phyloP scores from a whole-genome alignment of 176 grass and related monocot genomes.

The Triticum dicoccoides region DNA sequence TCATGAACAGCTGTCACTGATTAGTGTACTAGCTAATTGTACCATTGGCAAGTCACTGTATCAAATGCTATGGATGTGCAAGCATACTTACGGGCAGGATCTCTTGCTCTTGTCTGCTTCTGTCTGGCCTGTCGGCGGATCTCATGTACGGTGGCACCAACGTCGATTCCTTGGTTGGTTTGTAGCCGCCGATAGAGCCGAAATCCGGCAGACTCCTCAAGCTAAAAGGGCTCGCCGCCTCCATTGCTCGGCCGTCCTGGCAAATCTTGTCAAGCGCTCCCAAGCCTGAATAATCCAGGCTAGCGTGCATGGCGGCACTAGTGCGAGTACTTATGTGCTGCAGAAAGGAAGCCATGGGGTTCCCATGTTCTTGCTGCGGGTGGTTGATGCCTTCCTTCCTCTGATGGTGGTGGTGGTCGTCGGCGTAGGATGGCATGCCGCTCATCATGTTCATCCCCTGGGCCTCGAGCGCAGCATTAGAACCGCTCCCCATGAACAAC shows the following conservation, averaged over 20 bases:
- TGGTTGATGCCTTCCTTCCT: conserved; percentile 23
- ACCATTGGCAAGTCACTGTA: background rate
- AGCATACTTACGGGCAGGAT: conserved; percentile 48
- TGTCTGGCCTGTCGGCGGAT: conserved; percentile 24
- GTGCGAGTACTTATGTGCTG: conserved; percentile 42
- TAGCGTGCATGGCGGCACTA: conserved; percentile 35
- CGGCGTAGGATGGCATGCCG: conserved; percentile 25
- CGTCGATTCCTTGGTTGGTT: conserved; percentile 22
- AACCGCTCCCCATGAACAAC: conserved; percentile 14
- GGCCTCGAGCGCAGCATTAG: conserved; percentile 4
- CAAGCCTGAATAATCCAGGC: conserved; percentile 47
- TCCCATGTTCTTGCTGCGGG: conserved; percentile 14
- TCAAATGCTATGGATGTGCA: background rate
- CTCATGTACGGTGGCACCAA: conserved; percentile 33
- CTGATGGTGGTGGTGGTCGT: conserved; percentile 28
- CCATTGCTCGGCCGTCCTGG: conserved; percentile 23
- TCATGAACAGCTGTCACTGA: background rate
- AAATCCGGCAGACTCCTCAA: conserved; percentile 44
- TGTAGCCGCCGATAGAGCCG: conserved; percentile 39
- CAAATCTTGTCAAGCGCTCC: conserved; percentile 63
- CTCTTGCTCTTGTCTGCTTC: conserved; percentile 48
- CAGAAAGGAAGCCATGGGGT: conserved; percentile 48
- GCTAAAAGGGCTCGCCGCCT: conserved; percentile 10
- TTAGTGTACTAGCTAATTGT: background rate
- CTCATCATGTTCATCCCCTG: conserved; percentile 33